phyloP scores from a whole-genome alignment of 1,139 yeast genomes.

The Suhomyces wounanorum region DNA sequence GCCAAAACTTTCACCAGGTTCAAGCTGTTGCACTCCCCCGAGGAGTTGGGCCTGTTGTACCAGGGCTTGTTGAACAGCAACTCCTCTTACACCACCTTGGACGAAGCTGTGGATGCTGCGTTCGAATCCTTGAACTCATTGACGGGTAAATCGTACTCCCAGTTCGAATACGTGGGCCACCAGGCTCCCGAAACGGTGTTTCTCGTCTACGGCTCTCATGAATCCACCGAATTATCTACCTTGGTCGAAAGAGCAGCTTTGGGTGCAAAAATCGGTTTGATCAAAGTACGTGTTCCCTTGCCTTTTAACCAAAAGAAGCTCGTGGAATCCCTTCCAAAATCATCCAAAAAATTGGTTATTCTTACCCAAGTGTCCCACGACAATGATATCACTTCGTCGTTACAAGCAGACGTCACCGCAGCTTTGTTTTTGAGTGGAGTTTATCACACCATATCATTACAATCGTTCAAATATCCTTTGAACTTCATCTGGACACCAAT shows the following conservation, averaged over 20 bases:
- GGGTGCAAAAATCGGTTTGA: slow-evolving; percentile 54
- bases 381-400: slow-evolving; percentile 34
- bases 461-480: slow-evolving; percentile 54
- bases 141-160: slow-evolving; percentile 59
- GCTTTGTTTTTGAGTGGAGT: slow-evolving; percentile 61
- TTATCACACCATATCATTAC: slow-evolving; percentile 39
- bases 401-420: slow-evolving; percentile 74
- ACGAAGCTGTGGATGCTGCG: slow-evolving; percentile 43
- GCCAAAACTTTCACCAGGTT: slow-evolving; percentile 57
- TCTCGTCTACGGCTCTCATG: slow-evolving; percentile 76
- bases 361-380: slow-evolving; percentile 53
- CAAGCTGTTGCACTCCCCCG: slow-evolving; percentile 47
- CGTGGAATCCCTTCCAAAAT: slow-evolving; percentile 55
- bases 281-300: slow-evolving; percentile 75
- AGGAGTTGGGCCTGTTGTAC: slow-evolving; percentile 46
- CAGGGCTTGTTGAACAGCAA: slow-evolving; percentile 35
- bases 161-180: slow-evolving; percentile 73
- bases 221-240: slow-evolving; percentile 54
- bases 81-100: slow-evolving; percentile 29
- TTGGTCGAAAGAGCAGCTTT: slow-evolving; percentile 40
- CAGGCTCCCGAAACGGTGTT: slow-evolving; percentile 65
- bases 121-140: slow-evolving; percentile 54
- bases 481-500: slow-evolving; percentile 60
- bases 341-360: slow-evolving; percentile 63
- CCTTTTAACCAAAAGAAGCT: slow-evolving; percentile 72